These are phyloP conservation scores for Platanthera zijinensis DNA, from an alignment of 106 monocot genomes.

Conservation along the genomic window DNA sequence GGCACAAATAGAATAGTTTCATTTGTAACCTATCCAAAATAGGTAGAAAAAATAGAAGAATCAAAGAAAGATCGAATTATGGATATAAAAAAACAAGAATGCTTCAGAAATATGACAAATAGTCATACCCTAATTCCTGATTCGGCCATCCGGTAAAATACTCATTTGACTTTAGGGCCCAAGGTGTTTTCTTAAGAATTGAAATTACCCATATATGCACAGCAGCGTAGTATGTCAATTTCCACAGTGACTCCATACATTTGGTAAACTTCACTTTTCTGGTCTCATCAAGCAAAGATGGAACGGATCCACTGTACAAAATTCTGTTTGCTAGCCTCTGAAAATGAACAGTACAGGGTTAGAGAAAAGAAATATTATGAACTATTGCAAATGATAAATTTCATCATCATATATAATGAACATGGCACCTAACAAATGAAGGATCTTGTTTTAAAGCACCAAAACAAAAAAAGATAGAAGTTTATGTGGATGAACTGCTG, in stretches of 20 bases:
- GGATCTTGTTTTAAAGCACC: too few species aligned
- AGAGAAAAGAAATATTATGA: not conserved
- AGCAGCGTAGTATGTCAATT: constrained; percentile 58
- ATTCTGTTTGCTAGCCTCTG: constrained; percentile 43
- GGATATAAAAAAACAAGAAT: not conserved
- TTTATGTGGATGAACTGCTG: too few species aligned
- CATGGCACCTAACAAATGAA: too few species aligned
- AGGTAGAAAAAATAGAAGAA: not conserved
- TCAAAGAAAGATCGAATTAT: not conserved
- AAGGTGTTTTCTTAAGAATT: constrained; percentile 53
- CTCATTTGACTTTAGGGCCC: constrained; percentile 52
- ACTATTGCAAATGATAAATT: not conserved
- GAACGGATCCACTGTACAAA: constrained; percentile 15
- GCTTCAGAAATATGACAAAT: not conserved
- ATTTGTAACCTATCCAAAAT: constrained; percentile 34
- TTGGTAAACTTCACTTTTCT: constrained; percentile 54
- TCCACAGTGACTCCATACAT: constrained; percentile 81
- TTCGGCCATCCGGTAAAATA: constrained; percentile 79
- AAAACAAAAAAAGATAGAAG: too few species aligned
- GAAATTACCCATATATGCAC: constrained; percentile 58
- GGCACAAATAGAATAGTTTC: constrained; percentile 97
- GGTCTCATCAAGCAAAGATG: constrained; percentile 28
- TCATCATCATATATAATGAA: not conserved
- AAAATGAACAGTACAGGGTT: not conserved
- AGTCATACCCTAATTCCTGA: constrained; percentile 68